A percentile compares a stretch with the other conserved stretches of the same genome.
Conservation (phyloP, 208 protist species). For the Trichomonas vaginalis region DNA sequence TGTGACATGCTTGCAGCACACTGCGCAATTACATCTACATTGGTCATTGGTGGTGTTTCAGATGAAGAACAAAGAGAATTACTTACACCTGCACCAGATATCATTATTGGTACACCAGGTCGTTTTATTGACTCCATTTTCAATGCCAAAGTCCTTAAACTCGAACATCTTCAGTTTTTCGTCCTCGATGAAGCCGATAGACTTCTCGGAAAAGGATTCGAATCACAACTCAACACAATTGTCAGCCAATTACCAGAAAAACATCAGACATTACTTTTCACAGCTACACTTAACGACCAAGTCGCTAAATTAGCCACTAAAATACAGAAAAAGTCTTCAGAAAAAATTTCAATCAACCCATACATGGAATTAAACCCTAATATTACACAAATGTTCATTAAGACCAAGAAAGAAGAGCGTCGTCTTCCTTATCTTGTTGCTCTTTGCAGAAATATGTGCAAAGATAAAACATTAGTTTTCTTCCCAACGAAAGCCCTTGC, state of each 20-base stretch:
- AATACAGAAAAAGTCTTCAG: not conserved
- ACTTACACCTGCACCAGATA: slow-evolving; percentile 36
- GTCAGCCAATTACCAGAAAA: slow-evolving; percentile 75
- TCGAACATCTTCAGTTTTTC: slow-evolving; percentile 15
- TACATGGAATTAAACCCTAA: not conserved
- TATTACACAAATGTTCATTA: not conserved
- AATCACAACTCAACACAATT: slow-evolving; percentile 89
- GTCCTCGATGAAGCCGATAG: slow-evolving; percentile 39
- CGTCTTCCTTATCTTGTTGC: not conserved
- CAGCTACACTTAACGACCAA: slow-evolving; percentile 87
- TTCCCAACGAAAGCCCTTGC: slow-evolving; percentile 71
- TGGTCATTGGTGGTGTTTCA: slow-evolving; percentile 37
- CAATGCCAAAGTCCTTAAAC: slow-evolving; percentile 38
- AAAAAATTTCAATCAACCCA: not conserved
- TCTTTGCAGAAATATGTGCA: not conserved
- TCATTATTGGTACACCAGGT: slow-evolving; percentile 71
- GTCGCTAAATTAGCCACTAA: slow-evolving; percentile 15
- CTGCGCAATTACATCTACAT: not conserved
- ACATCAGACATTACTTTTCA: slow-evolving; percentile 94
- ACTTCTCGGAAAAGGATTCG: slow-evolving; percentile 68
- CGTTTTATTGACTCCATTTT: slow-evolving; percentile 84
- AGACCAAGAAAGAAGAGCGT: not conserved
- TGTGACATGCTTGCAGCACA: slow-evolving; percentile 45
- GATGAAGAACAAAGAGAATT: slow-evolving; percentile 46
- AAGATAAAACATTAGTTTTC: slow-evolving; percentile 54